Base-by-base conservation (phyloP, 495 filamentous ascomycete species). In the Penicillium tannophilum region DNA sequence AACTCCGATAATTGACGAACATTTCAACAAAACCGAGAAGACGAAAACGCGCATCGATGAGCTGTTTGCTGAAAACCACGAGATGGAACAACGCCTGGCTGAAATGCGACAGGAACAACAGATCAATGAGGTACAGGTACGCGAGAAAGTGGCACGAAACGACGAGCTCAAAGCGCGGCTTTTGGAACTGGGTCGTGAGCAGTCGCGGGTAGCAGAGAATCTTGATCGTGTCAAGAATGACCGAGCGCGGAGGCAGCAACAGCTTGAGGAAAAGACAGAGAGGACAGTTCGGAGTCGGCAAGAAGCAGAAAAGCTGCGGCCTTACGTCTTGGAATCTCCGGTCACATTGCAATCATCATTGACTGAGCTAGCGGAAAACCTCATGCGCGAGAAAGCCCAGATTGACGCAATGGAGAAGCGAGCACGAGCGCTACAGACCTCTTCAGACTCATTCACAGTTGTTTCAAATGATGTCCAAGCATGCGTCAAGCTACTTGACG, bases 271-370 rank as follows among this genome's bases (percentile, higher is more conserved):
- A 56, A 93, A 88, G 72, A 92, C 87, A 5, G 85, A 90, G 30
- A 75, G 63, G 30, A 78, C 79, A 10, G 74, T 87, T 30, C 78
- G 71, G 30, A 80, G 79, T 16, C 77, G 81, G 65, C 88, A 93
- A 66, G 94, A 98, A 61, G 88, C 88, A 20, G 84, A 88, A 47
- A 97, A 97, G 72, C 80, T 98, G 36, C 82, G 88, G 52, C 93
- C 94, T 12, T 98, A 98, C 70, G 92, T 93, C 3, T 82, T 92
- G 55, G 91, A 97, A 66, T 91, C 87, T 46, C 92, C 93, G 0
- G 86, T 86, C 16, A 89, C 86, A 14, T 77, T 98, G 7, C 91
- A 97, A 68, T 80, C 88, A 17, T 85, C 86, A n/a, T 74, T 98
- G 41, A 84, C 87, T 7, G 91, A 97, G 50, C 79, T 98, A 42